A percentile compares a stretch with the other conserved stretches of the same genome.
These are phyloP conservation scores for Agaricus sinodeliciosus DNA, from an alignment of 768 basidiomycete genomes.

Conservation along the genomic window DNA sequence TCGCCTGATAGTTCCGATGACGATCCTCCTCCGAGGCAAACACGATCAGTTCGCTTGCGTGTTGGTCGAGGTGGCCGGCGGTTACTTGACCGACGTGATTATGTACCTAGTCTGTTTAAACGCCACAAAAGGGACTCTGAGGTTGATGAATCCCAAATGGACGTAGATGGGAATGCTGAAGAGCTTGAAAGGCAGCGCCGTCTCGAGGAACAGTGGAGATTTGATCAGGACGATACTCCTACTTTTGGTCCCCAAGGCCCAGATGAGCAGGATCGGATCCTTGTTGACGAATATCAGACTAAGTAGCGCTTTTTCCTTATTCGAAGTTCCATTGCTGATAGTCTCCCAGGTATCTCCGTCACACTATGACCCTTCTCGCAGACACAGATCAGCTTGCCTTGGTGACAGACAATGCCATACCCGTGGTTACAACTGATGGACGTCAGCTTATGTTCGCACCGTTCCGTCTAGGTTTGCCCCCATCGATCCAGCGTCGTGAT, in stretches of 20 bases:
- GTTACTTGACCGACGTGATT: conserved; percentile 63
- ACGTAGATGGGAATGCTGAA: conserved; percentile 26
- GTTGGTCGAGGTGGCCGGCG: conserved; percentile 79
- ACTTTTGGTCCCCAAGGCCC: conserved; percentile 47
- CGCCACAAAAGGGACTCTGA: conserved; percentile 12
- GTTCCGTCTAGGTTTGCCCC: conserved; percentile 38
- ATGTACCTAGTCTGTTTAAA: conserved; percentile 21
- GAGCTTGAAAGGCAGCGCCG: conserved; percentile 30
- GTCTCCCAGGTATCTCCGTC: conserved; percentile 40
- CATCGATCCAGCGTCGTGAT: conserved; percentile 27
- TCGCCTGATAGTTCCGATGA: conserved; percentile 21
- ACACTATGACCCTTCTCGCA: conserved; percentile 48
- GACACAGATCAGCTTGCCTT: conserved; percentile 49
- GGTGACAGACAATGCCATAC: conserved; percentile 44
- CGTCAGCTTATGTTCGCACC: conserved; percentile 44
- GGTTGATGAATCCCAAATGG: conserved; percentile 24
- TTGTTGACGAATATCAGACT: conserved; percentile 67
- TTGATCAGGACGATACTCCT: conserved; percentile 59
- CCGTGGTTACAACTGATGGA: conserved; percentile 38
- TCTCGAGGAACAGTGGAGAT: conserved; percentile 59
- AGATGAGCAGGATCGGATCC: conserved; percentile 61
- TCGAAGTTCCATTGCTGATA: conserved; percentile 8
- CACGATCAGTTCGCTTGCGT: conserved; percentile 61
- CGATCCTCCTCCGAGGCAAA: conserved; percentile 19
- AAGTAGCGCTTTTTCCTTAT: conserved; percentile 27